Base-by-base conservation (phyloP, 2,329 filamentous ascomycete genomes). In the Fonsecaea multimorphosa region DNA sequence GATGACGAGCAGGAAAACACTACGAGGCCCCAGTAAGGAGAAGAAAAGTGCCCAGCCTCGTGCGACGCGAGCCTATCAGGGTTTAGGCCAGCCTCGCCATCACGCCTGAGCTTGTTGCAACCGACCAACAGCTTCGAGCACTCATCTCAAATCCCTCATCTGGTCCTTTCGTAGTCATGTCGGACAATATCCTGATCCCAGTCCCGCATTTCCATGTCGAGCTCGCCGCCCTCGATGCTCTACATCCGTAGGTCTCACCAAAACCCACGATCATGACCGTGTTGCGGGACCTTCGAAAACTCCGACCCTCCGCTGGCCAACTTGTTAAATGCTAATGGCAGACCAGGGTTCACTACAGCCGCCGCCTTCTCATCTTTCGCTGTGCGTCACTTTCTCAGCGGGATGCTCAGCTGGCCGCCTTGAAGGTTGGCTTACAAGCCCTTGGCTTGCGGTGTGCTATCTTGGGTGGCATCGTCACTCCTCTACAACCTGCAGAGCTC, bases 291-390 rank as follows among this genome's bases (percentile, higher is more conserved):
- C n/a, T 22, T 22, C 6, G 40, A 44, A n/a, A 46, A 22, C 19
- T 46, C 40, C n/a, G n/a, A n/a, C n/a, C n/a, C n/a, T n/a, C n/a
- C n/a, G n/a, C n/a, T n/a, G n/a, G n/a, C 22, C 3, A 5, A 12
- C 9, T 49, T 2, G 24, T 49, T 5, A 24, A 49, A 49, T 24
- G 11, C 22, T 49, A 12, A 49, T 14, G 44, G 12, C 44, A 49
- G 44, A 49, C 19, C 22, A 49, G 44, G 7, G 52, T 63, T n/a
- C 60, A 63, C 40, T 63, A 63, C 38, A 63, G 60, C 19, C 60
- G 60, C 8, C 60, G 60, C 29, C 60, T 63, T 29, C 53, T 63
- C 6, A 51, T 63, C 24, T 63, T 63, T 36, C 60, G 53, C 29
- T 58, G 60, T 57, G 40, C 24, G 2, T 63, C 60, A 16, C 27